A percentile compares a stretch with the other conserved stretches of the same genome.
Conservation (phyloP, 208 protist species). For the Crithidia bombi region DNA sequence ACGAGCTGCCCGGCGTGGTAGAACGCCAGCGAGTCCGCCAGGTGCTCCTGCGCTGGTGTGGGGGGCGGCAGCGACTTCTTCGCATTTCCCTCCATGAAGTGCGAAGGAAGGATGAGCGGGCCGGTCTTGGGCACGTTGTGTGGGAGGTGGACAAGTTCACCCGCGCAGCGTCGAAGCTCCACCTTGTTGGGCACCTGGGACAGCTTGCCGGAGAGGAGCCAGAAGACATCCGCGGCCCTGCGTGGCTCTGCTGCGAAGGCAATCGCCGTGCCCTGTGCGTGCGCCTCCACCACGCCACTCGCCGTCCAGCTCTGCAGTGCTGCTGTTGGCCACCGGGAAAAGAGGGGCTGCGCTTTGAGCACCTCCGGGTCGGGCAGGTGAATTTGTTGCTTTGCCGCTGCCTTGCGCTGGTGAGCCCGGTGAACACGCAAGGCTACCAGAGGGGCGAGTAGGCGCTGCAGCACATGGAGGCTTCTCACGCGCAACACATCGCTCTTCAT, state of each 20-base stretch:
- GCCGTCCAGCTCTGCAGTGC: slow-evolving; percentile 41
- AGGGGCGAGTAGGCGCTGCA: slow-evolving; percentile 34
- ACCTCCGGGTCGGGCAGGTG: slow-evolving; percentile 23
- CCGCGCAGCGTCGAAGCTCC: slow-evolving; percentile 37
- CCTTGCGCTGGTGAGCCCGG: background rate
- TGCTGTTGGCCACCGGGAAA: slow-evolving; percentile 48
- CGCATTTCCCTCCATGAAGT: slow-evolving; percentile 28
- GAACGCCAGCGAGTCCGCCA: slow-evolving; percentile 39
- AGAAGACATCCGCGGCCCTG: slow-evolving; percentile 45
- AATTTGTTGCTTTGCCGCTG: background rate
- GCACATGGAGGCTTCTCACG: slow-evolving; percentile 25
- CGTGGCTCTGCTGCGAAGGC: slow-evolving; percentile 55
- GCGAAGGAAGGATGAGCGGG: slow-evolving; percentile 34
- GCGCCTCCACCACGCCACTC: slow-evolving; percentile 31
- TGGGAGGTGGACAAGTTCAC: slow-evolving; percentile 28
- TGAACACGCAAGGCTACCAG: slow-evolving; percentile 19
- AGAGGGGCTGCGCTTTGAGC: slow-evolving; percentile 32
- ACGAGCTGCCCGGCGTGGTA: slow-evolving; percentile 62
- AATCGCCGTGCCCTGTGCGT: slow-evolving; percentile 40
- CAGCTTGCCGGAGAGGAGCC: slow-evolving; percentile 64
- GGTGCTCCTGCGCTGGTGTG: slow-evolving; percentile 33
- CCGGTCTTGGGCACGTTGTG: slow-evolving; percentile 34
- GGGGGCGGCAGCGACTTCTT: slow-evolving; percentile 15
- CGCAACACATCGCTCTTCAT: slow-evolving; percentile 22
- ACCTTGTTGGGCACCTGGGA: slow-evolving; percentile 62